Conservation (phyloP, 331 rosid genomes). For the Dryas integrifolia region DNA sequence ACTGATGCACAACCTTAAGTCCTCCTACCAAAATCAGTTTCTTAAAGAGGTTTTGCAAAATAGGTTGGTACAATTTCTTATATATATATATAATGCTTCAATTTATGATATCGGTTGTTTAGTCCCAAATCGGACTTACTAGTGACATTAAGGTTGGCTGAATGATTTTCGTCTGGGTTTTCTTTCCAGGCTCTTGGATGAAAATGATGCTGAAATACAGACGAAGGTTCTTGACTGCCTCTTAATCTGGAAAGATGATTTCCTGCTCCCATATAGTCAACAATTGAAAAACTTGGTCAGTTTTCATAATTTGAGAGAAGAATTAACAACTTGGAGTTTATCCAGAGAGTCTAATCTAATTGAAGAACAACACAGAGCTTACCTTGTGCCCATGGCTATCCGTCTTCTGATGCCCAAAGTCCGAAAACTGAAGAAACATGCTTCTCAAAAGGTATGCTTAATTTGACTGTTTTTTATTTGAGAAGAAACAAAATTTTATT, state of each 20-base stretch:
- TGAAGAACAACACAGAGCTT: conserved; percentile 64
- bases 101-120: background rate
- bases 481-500: too few species aligned
- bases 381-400: conserved; percentile 70
- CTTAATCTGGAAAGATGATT: conserved; percentile 73
- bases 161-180: conserved; percentile 20
- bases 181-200: conserved; percentile 75
- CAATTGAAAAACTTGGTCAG: conserved; percentile 67
- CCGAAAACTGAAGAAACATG: conserved; percentile 76
- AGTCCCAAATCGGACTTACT: background rate
- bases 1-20: conserved; percentile 65
- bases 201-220: conserved; percentile 86
- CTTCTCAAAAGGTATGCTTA: conserved; percentile 72
- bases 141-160: background rate
- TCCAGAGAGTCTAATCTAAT: conserved; percentile 61
- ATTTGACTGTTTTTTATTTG: background rate
- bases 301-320: conserved; percentile 68
- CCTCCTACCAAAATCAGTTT: conserved; percentile 54
- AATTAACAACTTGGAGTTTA: conserved; percentile 83
- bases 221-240: conserved; percentile 76
- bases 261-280: conserved; percentile 56
- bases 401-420: conserved; percentile 84
- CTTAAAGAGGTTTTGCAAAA: conserved; percentile 72
- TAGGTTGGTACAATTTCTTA: conserved; percentile 51
- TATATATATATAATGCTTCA: background rate